Conservation (phyloP, 371 early-diverging fungal genomes). For the Spiromyces aspiralis region DNA sequence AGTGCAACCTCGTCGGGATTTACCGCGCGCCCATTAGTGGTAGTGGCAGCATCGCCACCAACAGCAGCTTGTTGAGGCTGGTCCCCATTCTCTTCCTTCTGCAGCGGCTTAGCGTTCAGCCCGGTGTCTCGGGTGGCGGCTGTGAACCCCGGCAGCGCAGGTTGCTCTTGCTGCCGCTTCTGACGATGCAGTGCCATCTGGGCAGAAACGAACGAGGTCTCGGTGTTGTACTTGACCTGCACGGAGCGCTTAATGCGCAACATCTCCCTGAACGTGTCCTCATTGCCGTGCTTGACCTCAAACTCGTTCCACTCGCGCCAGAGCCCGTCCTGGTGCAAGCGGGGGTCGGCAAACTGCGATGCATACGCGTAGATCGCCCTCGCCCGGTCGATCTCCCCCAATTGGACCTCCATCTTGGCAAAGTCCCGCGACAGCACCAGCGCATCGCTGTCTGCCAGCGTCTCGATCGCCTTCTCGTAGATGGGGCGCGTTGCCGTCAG, state of each 20-base stretch:
- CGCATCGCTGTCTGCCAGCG: constrained; percentile 63
- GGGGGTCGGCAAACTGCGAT: constrained; percentile 78
- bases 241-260: constrained; percentile 85
- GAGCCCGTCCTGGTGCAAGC: constrained; percentile 43
- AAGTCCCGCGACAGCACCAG: constrained; percentile 64
- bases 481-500: constrained; percentile 74
- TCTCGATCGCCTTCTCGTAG: constrained; percentile 79
- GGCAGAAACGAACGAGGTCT: constrained; percentile 20
- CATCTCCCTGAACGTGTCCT: constrained; percentile 97
- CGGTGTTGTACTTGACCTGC: constrained; percentile 61
- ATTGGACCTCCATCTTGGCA: constrained; percentile 69
- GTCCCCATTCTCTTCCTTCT: too few species aligned
- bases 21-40: too few species aligned
- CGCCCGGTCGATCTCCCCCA: constrained; percentile 93
- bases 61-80: too few species aligned
- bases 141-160: too few species aligned
- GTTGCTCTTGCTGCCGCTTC: background rate
- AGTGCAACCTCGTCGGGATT: too few species aligned
- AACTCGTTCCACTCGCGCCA: constrained; percentile 94
- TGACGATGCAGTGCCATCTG: constrained; percentile 7
- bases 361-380: constrained; percentile 78
- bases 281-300: constrained; percentile 92
- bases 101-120: too few species aligned
- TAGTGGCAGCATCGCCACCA: too few species aligned
- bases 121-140: too few species aligned